Base-by-base conservation (phyloP, 345 rosid genomes). In the Syzygium aqueum region DNA sequence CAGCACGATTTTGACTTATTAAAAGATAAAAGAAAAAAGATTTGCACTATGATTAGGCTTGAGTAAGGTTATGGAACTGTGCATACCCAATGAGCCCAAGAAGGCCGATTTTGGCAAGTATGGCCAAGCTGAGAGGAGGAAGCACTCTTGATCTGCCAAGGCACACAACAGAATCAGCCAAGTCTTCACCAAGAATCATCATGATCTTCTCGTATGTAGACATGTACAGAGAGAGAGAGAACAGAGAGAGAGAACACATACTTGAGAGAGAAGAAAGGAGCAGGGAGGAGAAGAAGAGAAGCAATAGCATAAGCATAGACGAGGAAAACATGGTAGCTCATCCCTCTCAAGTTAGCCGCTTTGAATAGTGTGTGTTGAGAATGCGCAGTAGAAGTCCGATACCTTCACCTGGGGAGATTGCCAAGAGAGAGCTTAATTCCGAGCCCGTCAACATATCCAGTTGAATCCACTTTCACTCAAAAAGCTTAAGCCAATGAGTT, bases 281-380 rank as follows among this genome's bases (percentile, higher is more conserved):
- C 54, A 27, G 87, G 86, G 21, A 84, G 85, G 78, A 82, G 90
- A 49, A 83, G 54, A 23, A 85, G 85, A 57, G 89, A 54, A 49
- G 77, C 87, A 33, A 88, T 77, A 63, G 87, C 85, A 53, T 85
- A 54, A 53, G 61, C 54, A 50, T 88, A 88, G 87, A 88, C 85
- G 53, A 85, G 49, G 87, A 56, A 88, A 61, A 85, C 89, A 11
- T 77, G 85, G 82, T 85, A 40, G 86, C 85, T 88, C 89, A 88
- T 88, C 56, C 89, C 87, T 54, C 43, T 56, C 1, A 28, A 33
- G 19, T 84, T 46, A 15, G 49, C 96, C 95, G 52, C 87, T 51
- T 88, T 88, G 87, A 78, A 85, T 78, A 77, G 5, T 43, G 46
- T 43, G 46, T 43, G 46, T 43, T 43, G 46, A 43, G 46, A 43